Evolutionary conservation across 805 yeast genomes (phyloP), one percentile per base, ranked within the genome.

Genomic region (Monosporozyma solicola): DNA sequence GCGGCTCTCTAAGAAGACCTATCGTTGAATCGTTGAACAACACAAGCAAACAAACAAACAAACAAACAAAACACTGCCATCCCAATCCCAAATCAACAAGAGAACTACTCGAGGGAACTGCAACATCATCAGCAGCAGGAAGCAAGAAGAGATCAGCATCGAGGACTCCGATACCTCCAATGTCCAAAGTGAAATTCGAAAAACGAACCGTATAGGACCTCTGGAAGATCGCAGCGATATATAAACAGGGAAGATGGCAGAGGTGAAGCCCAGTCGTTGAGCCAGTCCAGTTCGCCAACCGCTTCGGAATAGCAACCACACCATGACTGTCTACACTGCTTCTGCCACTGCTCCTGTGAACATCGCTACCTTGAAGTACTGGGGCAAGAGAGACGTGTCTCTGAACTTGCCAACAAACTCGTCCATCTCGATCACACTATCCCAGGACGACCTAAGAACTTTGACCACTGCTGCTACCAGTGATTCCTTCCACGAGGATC

Each of bases 261-360:
- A 43, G 22, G 20, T 20, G 20, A 20, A 20, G 20, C 20, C 20
- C 20, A 20, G 20, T 20, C 20, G 20, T 20, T 20, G 20, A 20
- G 20, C 20, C 20, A 20, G 20, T 20, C 20, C 20, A 20, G 20
- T 20, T 20, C 20, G 20, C 20, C 20, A 20, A 2, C 20, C 20
- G 20, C 46, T 3, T 2, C 13, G 16, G 24, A 45, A 45, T 10
- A 8, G n/a, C 35, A 45, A 10, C 24, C 10, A 45, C 48, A 53
- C 33, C 22, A 80, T 80, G 84, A 55, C 76, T 9, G 72, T 86
- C 41, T 79, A 80, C 69, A 70, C 80, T 47, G 94, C 96, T 9
- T 82, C 96, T 4, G 83, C 87, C 49, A 89, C 97, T 45, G 98
- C 99, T 2, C 99, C 99, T 15, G 99, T 92, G 51, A 92, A 92